Evolutionary conservation across 352 stramenopile species (phyloP).

Genomic region (Phytophthora pluvialis): DNA sequence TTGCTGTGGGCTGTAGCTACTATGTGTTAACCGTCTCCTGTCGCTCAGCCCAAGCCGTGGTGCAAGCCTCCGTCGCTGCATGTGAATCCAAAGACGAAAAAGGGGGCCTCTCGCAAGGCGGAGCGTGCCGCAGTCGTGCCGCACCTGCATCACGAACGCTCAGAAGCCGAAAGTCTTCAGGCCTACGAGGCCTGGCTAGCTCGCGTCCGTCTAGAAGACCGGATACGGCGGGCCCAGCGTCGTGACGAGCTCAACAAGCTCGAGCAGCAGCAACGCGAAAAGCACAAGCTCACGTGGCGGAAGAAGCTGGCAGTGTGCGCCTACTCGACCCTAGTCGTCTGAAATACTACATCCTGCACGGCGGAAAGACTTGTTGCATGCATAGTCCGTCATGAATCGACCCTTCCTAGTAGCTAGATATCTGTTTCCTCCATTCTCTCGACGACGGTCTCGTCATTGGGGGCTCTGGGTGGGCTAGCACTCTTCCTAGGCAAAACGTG

Average conservation of each 20-base stretch:
- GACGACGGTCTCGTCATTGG: constrained; percentile 13
- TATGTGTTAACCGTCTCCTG: neutral
- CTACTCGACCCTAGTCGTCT: constrained; percentile 50
- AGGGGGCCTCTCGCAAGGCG: constrained; percentile 23
- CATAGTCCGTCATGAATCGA: neutral
- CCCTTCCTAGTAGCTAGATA: constrained; percentile 31
- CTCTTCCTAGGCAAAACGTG: constrained; percentile 35
- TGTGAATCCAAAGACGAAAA: constrained; percentile 52
- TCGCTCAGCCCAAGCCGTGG: constrained; percentile 10
- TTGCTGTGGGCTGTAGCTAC: neutral
- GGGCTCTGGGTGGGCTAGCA: constrained; percentile 3
- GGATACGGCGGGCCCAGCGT: constrained; percentile 40
- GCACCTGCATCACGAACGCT: neutral
- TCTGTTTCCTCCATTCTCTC: constrained; percentile 45
- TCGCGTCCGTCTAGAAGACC: constrained; percentile 55
- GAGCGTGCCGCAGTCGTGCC: neutral
- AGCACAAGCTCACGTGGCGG: constrained; percentile 57
- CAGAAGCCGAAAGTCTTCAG: constrained; percentile 17
- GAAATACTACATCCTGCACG: constrained; percentile 2
- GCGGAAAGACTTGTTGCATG: neutral
- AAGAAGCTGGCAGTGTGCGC: constrained; percentile 77
- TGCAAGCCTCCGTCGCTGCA: constrained; percentile 58
- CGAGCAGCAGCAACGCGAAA: constrained; percentile 39
- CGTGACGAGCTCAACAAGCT: constrained; percentile 33
- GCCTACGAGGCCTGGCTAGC: constrained; percentile 54